Base-by-base conservation (phyloP, 805 yeast species). In the Suhomyces faveliae region DNA sequence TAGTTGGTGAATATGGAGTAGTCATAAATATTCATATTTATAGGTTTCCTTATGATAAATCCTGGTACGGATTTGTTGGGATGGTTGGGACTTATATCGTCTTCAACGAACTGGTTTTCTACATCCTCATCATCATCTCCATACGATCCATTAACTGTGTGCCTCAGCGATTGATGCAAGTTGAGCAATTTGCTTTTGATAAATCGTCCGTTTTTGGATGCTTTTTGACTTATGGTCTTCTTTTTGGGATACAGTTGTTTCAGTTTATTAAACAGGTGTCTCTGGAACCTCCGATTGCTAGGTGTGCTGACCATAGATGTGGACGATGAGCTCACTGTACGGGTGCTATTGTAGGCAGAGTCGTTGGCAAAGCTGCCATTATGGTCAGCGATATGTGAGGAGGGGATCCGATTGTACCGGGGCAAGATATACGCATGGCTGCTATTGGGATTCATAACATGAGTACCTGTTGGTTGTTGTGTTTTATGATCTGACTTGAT, bases 281-380 rank as follows among this genome's bases (percentile, higher is more conserved):
- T 56, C 47, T 67, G 71, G 35, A 66, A 58, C 40, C 71, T 56
- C 29, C 70, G 60, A 30, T 71, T 71, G 54, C 76, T 71, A 22
- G 76, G 77, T 0, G 76, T 70, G 50, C 74, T 66, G 38, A 72
- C 58, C 51, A 70, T 63, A 5, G 74, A 68, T 2, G 68, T 57
- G 6, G 75, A 70, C 3, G 73, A 62, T 11, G 73, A 67, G 41
- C 68, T 62, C 11, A 69, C 61, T 1, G 73, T 67, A 20, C 76
- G 56, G 33, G 64, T 68, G 27, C 47, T 37, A 46, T 57, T 51
- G 46, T 51, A 42, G 10, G 58, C 46, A 24, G 48, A 35, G 11
- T 43, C 46, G 12, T 43, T 43, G 35, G 21, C 39, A 13, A 43
- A 43, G 15, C 46, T 43, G 42, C 19, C 35, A 20, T 20, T 43